Evolutionary conservation across 2,329 filamentous ascomycete genomes (phyloP).

Genomic region (Drechslerella dactyloides): DNA sequence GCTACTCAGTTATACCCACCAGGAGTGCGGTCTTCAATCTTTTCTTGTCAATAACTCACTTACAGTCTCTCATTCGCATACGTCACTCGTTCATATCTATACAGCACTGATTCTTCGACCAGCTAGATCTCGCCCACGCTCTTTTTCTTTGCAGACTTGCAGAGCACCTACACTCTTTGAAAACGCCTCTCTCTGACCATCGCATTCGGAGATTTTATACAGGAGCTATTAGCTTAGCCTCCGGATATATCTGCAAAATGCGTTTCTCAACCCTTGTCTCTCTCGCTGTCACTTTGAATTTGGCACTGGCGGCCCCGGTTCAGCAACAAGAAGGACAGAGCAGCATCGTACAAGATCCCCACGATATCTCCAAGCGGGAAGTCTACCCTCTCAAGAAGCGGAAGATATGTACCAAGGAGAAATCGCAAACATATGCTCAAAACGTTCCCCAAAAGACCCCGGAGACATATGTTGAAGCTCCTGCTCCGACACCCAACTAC

Average conservation of each 20-base stretch:
- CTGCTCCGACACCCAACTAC: slow-evolving; percentile 5
- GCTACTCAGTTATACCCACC: slow-evolving; percentile 32
- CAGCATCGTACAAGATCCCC: slow-evolving; percentile 16
- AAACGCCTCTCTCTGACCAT: neutral
- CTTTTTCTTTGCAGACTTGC: neutral
- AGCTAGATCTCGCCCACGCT: neutral
- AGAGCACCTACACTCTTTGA: neutral
- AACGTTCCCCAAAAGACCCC: slow-evolving; percentile 4
- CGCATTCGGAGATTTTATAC: neutral
- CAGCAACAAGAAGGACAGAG: slow-evolving; percentile 37
- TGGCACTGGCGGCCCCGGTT: slow-evolving; percentile 22
- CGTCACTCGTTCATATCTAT: neutral
- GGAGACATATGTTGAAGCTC: neutral
- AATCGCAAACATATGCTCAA: neutral
- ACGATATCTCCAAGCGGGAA: slow-evolving; percentile 20
- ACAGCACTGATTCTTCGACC: neutral
- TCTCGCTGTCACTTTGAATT: slow-evolving; percentile 5
- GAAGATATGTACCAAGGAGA: slow-evolving; percentile 23
- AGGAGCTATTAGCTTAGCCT: slow-evolving; percentile 1
- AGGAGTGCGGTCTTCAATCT: slow-evolving; percentile 34
- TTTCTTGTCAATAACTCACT: neutral
- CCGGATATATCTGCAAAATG: slow-evolving; percentile 19
- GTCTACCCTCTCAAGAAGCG: slow-evolving; percentile 9
- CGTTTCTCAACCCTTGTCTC: slow-evolving; percentile 33
- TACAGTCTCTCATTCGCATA: slow-evolving; percentile 2